Percentiles rank a stretch among this genome's conserved stretches.
Evolutionary conservation across 352 stramenopile species (phyloP).

Genomic region (Phytophthora colocasiae): DNA sequence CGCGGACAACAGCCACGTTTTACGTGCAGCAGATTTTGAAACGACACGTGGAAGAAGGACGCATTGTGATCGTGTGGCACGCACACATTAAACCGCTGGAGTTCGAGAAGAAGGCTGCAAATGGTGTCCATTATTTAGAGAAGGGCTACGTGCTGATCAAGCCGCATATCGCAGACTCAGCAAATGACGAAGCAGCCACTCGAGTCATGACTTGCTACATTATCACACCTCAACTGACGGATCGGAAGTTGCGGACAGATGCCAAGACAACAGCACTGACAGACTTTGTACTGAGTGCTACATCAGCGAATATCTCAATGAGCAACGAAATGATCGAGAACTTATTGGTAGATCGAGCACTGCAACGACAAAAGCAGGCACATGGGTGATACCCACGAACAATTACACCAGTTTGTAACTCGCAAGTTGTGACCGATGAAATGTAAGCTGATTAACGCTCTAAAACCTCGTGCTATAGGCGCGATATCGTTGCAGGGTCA

Average conservation of each 20-base stretch:
- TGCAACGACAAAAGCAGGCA: conserved; percentile 13
- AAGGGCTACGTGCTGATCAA: conserved; percentile 69
- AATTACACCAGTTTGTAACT: too few species aligned
- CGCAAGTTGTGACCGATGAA: neutral
- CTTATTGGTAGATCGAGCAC: conserved; percentile 35
- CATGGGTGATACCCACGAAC: neutral
- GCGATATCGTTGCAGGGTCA: conserved; percentile 7
- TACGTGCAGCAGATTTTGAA: conserved; percentile 63
- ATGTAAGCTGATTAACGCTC: conserved; percentile 7
- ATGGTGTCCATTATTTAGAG: conserved; percentile 50
- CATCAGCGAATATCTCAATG: conserved; percentile 43
- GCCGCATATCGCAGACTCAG: conserved; percentile 26
- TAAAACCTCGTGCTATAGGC: neutral
- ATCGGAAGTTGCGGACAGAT: conserved; percentile 35
- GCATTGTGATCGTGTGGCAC: conserved; percentile 68
- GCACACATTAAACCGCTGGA: conserved; percentile 60
- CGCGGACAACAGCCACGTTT: conserved; percentile 55
- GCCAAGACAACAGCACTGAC: conserved; percentile 44
- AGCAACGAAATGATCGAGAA: conserved; percentile 63
- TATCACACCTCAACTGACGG: conserved; percentile 48
- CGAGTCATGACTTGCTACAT: conserved; percentile 60
- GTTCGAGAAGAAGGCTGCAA: conserved; percentile 49
- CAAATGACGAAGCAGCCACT: conserved; percentile 29
- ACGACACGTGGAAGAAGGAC: conserved; percentile 55
- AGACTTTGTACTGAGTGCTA: conserved; percentile 49